phyloP scores from a whole-genome alignment of 305 asterid genomes.

The Plantago rigida region DNA sequence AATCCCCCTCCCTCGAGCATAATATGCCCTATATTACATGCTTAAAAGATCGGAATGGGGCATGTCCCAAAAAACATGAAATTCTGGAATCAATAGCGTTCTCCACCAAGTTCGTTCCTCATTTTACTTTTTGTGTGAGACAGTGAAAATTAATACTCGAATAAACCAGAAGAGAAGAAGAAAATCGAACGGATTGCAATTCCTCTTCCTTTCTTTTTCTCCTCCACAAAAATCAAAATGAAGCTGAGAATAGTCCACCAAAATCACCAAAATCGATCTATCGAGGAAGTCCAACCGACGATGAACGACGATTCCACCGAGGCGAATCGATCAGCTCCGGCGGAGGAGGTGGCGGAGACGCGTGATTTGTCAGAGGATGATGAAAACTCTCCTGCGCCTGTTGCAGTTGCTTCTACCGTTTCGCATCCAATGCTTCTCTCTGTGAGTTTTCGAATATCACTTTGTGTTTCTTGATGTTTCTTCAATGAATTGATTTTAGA shows the following conservation, averaged over 20 bases:
- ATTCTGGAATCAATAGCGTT: no score
- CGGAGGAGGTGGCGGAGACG: conserved; percentile 37
- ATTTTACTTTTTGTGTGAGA: no score
- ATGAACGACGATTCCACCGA: neutral
- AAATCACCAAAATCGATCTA: conserved; percentile 36
- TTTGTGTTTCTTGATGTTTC: conserved; percentile 15
- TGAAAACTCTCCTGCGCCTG: conserved; percentile 28
- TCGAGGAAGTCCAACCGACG: conserved; percentile 28
- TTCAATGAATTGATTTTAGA: conserved; percentile 34
- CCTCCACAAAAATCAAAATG: conserved; percentile 24
- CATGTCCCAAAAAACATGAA: no score
- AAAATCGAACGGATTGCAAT: no score
- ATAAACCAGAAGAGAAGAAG: no score
- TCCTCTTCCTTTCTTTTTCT: no score
- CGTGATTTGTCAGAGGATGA: conserved; percentile 28
- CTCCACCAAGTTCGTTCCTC: no score
- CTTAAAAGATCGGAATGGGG: no score
- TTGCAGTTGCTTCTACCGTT: conserved; percentile 14
- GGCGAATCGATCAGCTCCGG: no score
- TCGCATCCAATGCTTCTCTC: conserved; percentile 34
- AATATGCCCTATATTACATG: no score
- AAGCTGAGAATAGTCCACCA: conserved; percentile 46
- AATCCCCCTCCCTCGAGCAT: no score
- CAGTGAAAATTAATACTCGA: no score
- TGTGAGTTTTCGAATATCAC: conserved; percentile 26